Evolutionary conservation across 2,329 filamentous ascomycete genomes (phyloP), one percentile per base, ranked within the genome.

Genomic region (Fusarium sp.): DNA sequence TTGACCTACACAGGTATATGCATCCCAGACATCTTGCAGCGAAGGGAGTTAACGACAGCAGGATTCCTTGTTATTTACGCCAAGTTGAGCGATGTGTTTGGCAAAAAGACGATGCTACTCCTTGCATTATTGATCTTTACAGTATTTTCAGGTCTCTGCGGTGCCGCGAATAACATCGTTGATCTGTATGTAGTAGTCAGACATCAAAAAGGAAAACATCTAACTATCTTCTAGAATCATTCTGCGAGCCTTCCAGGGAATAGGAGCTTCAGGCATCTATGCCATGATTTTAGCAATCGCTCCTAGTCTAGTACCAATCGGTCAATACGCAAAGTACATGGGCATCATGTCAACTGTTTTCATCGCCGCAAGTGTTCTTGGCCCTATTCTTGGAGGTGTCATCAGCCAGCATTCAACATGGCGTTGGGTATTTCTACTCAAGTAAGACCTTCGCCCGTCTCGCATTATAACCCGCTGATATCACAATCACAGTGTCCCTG

Each of bases 341-440:
- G 53, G 52, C 4, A 39, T 44, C 3, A 47, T 60, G 30, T 60
- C 56, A 8, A 60, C 56, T 9, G 56, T 60, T 10, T 60, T 58
- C 7, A 35, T 60, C 17, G 57, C 56, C 0, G 56, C 53, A 15
- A 60, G 56, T 19, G 53, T 60, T n/a, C 14, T 60, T 0, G 56
- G 56, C 1, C 56, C 56, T 6, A 25, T 60, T 1, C 35, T 60
- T 1, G 56, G 56, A 2, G 56, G 56, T 9, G 7, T 60, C 0
- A 60, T 60, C 1, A 60, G 56, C 20, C 56, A 60, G 30, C 56
- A 58, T 14, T 58, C 53, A 2, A 60, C 52, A 3, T 60, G 56
- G 56, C 56, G 53, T 10, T 60, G 35, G 56, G 56, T 60, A 4
- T 60, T 60, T 20, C 56, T 60, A 15, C 53, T 58, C 14, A 58